phyloP scores from a whole-genome alignment of 2,329 filamentous ascomycete genomes.

The Coniochaeta sp. region DNA sequence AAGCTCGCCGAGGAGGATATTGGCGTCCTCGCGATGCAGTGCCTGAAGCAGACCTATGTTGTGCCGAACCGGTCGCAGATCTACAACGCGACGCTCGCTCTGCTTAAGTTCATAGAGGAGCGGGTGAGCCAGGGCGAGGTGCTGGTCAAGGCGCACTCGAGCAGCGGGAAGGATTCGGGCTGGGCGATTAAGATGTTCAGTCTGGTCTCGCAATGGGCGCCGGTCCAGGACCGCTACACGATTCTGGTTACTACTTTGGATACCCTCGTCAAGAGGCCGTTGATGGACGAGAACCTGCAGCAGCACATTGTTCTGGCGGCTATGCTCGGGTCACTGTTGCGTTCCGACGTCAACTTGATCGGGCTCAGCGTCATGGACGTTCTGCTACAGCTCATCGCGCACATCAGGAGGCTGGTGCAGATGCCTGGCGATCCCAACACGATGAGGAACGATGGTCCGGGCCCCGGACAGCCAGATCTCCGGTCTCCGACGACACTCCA shows the following conservation, averaged over 20 bases:
- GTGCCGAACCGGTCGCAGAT: slow-evolving; percentile 78
- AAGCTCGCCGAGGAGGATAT: slow-evolving; percentile 85
- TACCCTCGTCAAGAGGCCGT: slow-evolving; percentile 58
- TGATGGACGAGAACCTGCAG: slow-evolving; percentile 63
- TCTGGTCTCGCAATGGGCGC: slow-evolving; percentile 77
- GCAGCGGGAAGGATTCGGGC: slow-evolving; percentile 42
- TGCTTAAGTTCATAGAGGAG: slow-evolving; percentile 68
- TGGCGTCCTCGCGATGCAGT: slow-evolving; percentile 75
- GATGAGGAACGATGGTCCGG: slow-evolving; percentile 16
- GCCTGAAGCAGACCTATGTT: slow-evolving; percentile 78
- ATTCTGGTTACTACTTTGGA: slow-evolving; percentile 81
- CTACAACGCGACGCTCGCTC: slow-evolving; percentile 63
- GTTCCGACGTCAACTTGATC: slow-evolving; percentile 87
- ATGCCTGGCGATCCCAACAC: slow-evolving; percentile 37
- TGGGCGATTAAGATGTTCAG: slow-evolving; percentile 83
- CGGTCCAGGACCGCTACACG: slow-evolving; percentile 89
- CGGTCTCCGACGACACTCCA: slow-evolving; percentile 17
- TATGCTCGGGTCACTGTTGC: slow-evolving; percentile 74
- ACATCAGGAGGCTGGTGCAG: slow-evolving; percentile 72
- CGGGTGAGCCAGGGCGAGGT: slow-evolving; percentile 44
- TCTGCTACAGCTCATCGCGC: slow-evolving; percentile 74
- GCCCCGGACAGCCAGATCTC: slow-evolving; percentile 19
- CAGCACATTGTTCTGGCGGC: slow-evolving; percentile 70
- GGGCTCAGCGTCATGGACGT: slow-evolving; percentile 96
- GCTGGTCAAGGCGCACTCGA: slow-evolving; percentile 42